These are phyloP conservation scores for Penicillium sp. DNA, from an alignment of 2,329 filamentous ascomycete genomes.

Conservation along the genomic window DNA sequence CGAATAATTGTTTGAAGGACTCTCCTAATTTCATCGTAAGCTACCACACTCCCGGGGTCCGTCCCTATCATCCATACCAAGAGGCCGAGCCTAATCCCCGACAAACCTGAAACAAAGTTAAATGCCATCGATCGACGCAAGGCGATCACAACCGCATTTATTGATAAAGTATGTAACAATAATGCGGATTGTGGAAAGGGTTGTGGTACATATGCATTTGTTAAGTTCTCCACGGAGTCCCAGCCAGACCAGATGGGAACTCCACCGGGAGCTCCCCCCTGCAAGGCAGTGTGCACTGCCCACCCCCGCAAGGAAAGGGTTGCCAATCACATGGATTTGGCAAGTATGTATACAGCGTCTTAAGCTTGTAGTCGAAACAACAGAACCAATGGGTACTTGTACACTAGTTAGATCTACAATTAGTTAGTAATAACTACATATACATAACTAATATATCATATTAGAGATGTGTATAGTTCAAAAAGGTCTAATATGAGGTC, in stretches of 20 bases:
- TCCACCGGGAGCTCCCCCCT: constrained; percentile 22
- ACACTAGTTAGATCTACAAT: background rate
- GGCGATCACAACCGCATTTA: constrained; percentile 1
- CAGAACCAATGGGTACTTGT: background rate
- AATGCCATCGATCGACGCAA: background rate
- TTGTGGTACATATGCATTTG: background rate
- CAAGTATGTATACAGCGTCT: background rate
- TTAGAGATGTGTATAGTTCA: background rate
- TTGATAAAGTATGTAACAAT: constrained; percentile 1
- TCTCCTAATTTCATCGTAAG: background rate
- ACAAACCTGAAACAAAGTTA: constrained; percentile 9
- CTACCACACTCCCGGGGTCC: too few relatives aligned
- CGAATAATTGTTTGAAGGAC: background rate
- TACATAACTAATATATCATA: background rate
- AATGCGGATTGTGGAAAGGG: background rate
- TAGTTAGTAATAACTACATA: background rate
- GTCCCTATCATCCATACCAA: background rate
- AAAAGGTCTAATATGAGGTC: background rate
- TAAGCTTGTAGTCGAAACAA: background rate
- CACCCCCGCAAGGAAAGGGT: constrained; percentile 19
- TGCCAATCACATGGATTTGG: constrained; percentile 6
- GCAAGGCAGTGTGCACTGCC: constrained; percentile 28
- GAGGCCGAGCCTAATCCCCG: background rate
- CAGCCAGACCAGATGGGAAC: constrained; percentile 9
- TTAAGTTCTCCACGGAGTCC: background rate